Evolutionary conservation across 176 grass and related monocot species (phyloP).

Genomic region (Areca catechu): DNA sequence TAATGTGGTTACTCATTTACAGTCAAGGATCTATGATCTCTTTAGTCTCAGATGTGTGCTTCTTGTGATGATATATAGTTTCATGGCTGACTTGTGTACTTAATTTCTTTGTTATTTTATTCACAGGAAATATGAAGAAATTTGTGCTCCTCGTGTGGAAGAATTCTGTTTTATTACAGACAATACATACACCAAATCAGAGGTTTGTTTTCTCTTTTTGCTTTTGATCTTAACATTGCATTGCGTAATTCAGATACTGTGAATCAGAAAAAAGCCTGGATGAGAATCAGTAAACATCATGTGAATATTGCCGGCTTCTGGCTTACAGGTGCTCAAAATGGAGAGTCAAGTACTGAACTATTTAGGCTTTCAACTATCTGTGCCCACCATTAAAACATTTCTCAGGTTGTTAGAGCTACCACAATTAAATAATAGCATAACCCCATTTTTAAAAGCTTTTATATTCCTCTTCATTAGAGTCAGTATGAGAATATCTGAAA

Average conservation of each 20-base stretch:
- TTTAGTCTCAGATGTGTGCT: too few species aligned
- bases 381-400: constrained; percentile 81
- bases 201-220: constrained; percentile 48
- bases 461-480: too few species aligned
- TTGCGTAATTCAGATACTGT: not conserved
- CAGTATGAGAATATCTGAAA: too few species aligned
- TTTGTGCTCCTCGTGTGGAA: constrained; percentile 54
- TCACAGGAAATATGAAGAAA: constrained; percentile 91
- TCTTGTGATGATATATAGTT: too few species aligned
- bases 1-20: too few species aligned
- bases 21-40: too few species aligned
- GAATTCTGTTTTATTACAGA: constrained; percentile 84
- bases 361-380: constrained; percentile 61
- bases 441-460: too few species aligned
- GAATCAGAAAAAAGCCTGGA: not conserved
- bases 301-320: constrained; percentile 14
- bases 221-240: not conserved
- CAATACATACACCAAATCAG: constrained; percentile 53
- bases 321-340: constrained; percentile 72
- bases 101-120: too few species aligned
- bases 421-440: too few species aligned
- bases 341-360: constrained; percentile 48
- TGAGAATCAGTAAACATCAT: too few species aligned
- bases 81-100: too few species aligned
- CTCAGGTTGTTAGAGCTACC: constrained; percentile 40